These are phyloP conservation scores for Cyclotella choctawhatcheeana DNA, from an alignment of 108 stramenopile species.

Conservation along the genomic window DNA sequence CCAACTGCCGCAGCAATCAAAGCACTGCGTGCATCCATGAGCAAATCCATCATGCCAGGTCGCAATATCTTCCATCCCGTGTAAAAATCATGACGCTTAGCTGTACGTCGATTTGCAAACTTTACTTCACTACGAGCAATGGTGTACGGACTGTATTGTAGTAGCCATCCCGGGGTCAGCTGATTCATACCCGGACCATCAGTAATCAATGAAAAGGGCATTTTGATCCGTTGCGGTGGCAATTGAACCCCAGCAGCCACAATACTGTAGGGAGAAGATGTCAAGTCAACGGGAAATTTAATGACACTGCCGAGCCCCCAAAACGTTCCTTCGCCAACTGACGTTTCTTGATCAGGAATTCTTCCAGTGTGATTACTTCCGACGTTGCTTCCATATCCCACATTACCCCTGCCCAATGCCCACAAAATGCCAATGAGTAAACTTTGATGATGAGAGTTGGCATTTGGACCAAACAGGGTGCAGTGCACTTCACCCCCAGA, in stretches of 20 bases:
- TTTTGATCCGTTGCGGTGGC: slow-evolving; percentile 82
- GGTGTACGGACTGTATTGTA: slow-evolving; percentile 85
- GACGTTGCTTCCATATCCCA: slow-evolving; percentile 95
- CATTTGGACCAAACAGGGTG: slow-evolving; percentile 87
- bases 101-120: slow-evolving; percentile 75
- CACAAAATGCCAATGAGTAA: slow-evolving; percentile 90
- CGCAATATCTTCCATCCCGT: slow-evolving; percentile 85
- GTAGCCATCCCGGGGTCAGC: slow-evolving; percentile 91
- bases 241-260: slow-evolving; percentile 91
- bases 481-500: slow-evolving; percentile 82
- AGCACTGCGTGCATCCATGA: slow-evolving; percentile 56
- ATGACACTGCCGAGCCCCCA: slow-evolving; percentile 87
- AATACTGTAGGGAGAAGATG: slow-evolving; percentile 87
- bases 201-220: slow-evolving; percentile 91
- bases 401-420: slow-evolving; percentile 94
- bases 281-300: slow-evolving; percentile 92
- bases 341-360: slow-evolving; percentile 91
- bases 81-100: slow-evolving; percentile 72
- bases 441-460: slow-evolving; percentile 90
- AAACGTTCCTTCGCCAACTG: slow-evolving; percentile 93
- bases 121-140: slow-evolving; percentile 85
- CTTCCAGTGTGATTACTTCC: slow-evolving; percentile 97
- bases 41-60: slow-evolving; percentile 62
- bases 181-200: slow-evolving; percentile 63
- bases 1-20: slow-evolving; percentile 35